Evolutionary conservation across 169 alveolate species (phyloP).

Genomic region (Blepharisma undulans): DNA sequence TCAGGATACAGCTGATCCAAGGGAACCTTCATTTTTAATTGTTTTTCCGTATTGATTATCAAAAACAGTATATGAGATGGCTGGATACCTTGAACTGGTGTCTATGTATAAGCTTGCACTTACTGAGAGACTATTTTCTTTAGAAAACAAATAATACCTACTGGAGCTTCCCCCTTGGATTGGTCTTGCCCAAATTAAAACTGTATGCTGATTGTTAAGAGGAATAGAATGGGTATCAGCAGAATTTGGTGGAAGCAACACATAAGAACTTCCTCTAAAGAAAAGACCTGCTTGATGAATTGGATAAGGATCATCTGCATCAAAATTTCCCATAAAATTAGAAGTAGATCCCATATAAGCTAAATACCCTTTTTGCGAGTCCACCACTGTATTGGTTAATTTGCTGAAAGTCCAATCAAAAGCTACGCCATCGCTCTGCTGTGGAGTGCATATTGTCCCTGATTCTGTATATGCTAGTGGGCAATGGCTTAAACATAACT

Average conservation of each 20-base stretch:
- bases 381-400: neutral
- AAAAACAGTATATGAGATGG: neutral
- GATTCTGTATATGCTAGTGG: neutral
- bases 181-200: neutral
- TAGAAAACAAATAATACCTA: neutral
- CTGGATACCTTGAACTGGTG: neutral
- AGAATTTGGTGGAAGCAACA: neutral
- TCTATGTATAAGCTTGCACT: neutral
- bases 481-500: neutral
- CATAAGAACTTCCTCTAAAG: neutral
- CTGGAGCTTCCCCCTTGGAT: neutral
- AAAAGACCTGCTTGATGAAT: neutral
- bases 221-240: neutral
- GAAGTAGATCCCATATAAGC: slow-evolving; percentile 5
- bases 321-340: neutral
- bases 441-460: neutral
- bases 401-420: neutral
- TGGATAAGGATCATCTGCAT: slow-evolving; percentile 18
- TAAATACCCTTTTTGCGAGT: neutral
- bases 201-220: neutral
- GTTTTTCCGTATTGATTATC: neutral
- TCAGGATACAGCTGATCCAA: neutral
- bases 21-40: neutral
- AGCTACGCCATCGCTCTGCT: neutral
- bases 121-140: neutral